Evolutionary conservation across 441 rosid species (phyloP).

Genomic region (Euphorbia celastroides): DNA sequence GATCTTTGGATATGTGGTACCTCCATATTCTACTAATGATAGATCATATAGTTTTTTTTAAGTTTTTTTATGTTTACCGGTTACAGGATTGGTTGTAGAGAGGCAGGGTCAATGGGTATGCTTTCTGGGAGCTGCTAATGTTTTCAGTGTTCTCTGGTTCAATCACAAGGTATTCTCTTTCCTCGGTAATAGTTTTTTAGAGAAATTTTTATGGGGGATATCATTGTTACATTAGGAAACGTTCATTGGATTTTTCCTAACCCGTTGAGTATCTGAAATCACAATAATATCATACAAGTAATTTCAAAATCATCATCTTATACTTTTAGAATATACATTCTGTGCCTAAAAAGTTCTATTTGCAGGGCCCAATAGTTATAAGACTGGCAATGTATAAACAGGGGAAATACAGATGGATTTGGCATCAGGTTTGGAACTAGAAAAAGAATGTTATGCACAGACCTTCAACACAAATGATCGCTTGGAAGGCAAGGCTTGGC

Average conservation of each 20-base stretch:
- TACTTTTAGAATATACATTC: too few species aligned
- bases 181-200: not conserved
- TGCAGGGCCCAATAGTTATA: constrained; percentile 78
- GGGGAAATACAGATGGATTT: constrained; percentile 54
- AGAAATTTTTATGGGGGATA: not conserved
- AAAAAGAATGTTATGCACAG: constrained; percentile 68
- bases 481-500: constrained; percentile 84
- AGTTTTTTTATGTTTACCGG: constrained; percentile 59
- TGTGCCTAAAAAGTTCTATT: constrained; percentile 19
- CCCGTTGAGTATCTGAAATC: not conserved
- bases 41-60: not conserved
- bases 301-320: not conserved
- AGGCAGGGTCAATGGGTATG: constrained; percentile 64
- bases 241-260: not conserved
- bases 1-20: constrained; percentile 90
- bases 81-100: constrained; percentile 57
- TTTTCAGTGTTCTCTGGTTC: not conserved
- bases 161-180: constrained; percentile 53
- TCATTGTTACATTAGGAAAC: not conserved
- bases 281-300: not conserved
- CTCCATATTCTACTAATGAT: constrained; percentile 12
- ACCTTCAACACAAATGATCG: constrained; percentile 64
- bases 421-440: constrained; percentile 54
- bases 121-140: constrained; percentile 3
- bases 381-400: constrained; percentile 74